Evolutionary conservation across 2,329 filamentous ascomycete species (phyloP).

Genomic region (Xylariaceae sp.): DNA sequence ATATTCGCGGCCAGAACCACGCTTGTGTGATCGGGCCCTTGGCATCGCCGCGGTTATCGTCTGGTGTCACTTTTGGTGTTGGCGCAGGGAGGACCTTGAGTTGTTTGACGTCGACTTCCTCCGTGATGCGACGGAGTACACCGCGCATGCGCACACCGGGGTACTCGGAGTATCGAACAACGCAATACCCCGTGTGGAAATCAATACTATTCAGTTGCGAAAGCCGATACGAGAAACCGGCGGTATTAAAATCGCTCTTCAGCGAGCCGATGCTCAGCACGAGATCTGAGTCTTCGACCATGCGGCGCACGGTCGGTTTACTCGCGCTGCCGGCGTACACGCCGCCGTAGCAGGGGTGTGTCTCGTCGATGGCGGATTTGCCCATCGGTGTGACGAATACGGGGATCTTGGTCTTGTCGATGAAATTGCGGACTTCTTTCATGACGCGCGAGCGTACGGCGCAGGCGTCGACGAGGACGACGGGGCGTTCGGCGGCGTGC

Average conservation of each 20-base stretch:
- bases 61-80: constrained; percentile 43
- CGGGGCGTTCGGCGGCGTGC: constrained; percentile 64
- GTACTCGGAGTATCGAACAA: constrained; percentile 73
- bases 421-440: constrained; percentile 64
- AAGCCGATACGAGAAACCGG: constrained; percentile 75
- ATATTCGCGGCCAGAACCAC: constrained; percentile 73
- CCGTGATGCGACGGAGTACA: constrained; percentile 66
- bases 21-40: constrained; percentile 56
- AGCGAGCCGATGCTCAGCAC: constrained; percentile 63
- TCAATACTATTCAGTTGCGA: constrained; percentile 74
- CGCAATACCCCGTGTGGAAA: constrained; percentile 68
- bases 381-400: constrained; percentile 89
- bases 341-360: constrained; percentile 68
- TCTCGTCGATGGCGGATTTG: constrained; percentile 77
- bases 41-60: constrained; percentile 34
- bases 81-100: constrained; percentile 53
- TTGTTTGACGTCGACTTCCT: constrained; percentile 51
- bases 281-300: constrained; percentile 64
- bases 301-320: constrained; percentile 56
- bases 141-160: constrained; percentile 72
- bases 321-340: constrained; percentile 80
- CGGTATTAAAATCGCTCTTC: constrained; percentile 74
- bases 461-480: constrained; percentile 79
- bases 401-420: constrained; percentile 69
- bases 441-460: constrained; percentile 71